Conservation (phyloP, 2,329 filamentous ascomycete species). For the Xylariaceae sp. region DNA sequence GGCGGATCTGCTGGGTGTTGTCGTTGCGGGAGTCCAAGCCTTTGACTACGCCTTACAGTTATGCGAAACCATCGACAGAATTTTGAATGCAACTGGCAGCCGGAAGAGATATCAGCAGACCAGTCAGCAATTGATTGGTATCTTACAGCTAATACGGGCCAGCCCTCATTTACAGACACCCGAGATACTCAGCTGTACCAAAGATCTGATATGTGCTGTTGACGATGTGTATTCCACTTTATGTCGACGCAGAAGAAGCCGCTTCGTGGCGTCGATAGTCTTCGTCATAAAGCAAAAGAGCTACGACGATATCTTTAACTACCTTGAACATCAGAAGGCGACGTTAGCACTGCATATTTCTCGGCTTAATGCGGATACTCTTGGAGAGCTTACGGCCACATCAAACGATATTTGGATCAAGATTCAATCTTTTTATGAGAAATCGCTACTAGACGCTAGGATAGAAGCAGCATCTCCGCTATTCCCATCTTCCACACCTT, state of each 20-base stretch:
- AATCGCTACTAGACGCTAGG: no score
- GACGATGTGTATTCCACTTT: background rate
- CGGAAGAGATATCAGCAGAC: constrained; percentile 5
- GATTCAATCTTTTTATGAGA: no score
- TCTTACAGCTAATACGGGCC: background rate
- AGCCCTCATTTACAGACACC: background rate
- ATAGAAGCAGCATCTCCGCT: no score
- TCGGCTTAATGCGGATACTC: background rate
- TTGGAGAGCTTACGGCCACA: no score
- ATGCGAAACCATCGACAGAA: background rate
- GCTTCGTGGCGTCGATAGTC: background rate
- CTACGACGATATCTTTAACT: background rate
- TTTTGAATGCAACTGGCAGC: background rate
- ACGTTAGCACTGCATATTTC: background rate
- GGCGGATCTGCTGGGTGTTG: no score
- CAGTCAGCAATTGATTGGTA: background rate
- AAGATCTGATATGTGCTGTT: background rate
- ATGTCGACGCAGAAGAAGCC: background rate
- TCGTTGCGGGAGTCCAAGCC: background rate
- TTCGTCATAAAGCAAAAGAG: constrained; percentile 1
- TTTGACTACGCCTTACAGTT: background rate
- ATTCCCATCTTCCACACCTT: no score
- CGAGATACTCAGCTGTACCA: background rate
- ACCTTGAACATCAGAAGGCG: background rate
- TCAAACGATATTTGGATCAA: no score